Base-by-base conservation (phyloP, 805 yeast genomes). In the Candida schatavii region DNA sequence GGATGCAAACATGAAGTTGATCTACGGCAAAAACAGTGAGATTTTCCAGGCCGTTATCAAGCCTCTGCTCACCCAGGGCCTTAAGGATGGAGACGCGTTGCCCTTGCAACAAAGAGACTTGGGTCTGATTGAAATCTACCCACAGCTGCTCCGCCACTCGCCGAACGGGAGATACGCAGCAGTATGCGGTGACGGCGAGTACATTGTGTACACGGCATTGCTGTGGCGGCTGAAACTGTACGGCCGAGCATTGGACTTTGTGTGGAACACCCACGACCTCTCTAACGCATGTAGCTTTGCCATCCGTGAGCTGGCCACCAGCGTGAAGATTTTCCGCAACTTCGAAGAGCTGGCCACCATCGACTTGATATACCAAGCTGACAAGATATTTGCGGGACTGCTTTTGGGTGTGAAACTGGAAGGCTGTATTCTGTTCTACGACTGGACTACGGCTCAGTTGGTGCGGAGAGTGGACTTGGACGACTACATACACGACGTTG, bases 111-210 rank as follows among this genome's bases (percentile, higher is more conserved):
- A 85, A 42, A 90, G 90, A 67, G 99, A 93, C 56, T 72, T 93
- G 46, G 99, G 99, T n/a, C 72, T 88, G 19, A 88, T 91, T 40
- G 99, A 93, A 65, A 80, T 91, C 35, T 93, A 83, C 74, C 98
- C 99, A 40, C 85, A 86, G 47, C 77, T 85, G 46, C 75, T 93
- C 56, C 70, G 75, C 38, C 99, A 93, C 65, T 91, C 98, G 35
- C 97, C 98, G 48, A 93, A 93, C 61, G 99, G 99, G 49, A 81
- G 97, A 64, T 93, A 86, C 61, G 97, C 90, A 30, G 85, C 98
- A 21, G 97, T 93, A 38, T 85, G 91, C 35, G 99, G 99, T 59
- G 99, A 93, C 67, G 97, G 97, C 46, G 99, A 93, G 66, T 91
- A 88, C 62, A 88, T 91, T 54, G 84, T 93, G 41, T 93, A 91